Evolutionary conservation across 1,139 yeast genomes (phyloP), one percentile per base, ranked within the genome.

Genomic region (Hanseniaspora sp.): DNA sequence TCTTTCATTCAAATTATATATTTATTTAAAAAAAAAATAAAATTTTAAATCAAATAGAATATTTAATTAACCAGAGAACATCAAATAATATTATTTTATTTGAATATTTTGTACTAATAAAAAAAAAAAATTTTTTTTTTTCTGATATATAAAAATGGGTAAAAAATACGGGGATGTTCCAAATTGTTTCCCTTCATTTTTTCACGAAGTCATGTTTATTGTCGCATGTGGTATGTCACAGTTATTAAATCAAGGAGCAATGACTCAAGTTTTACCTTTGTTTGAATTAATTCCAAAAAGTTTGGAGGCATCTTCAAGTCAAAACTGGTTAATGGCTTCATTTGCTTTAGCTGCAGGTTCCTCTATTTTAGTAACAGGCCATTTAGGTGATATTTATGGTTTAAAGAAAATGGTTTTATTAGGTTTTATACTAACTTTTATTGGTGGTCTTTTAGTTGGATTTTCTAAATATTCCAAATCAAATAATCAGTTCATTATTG

Each of bases 261-360:
- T 66, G 0, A 61, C 63, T 1, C 69, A 67, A 55, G 60, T 67
- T 1, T 58, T 68, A 28, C 64, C 70, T 1, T 59, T 67, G 53
- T 67, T 69, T 67, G 66, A 68, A 46, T 56, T 59, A 1, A 53
- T 69, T 0, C 63, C 61, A 0, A 57, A 59, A 1, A 60, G 64
- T 2, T 65, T 69, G 45, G 48, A 59, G 0, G 59, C 68, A 18
- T 54, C 59, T 1, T 56, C 62, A 1, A 55, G 55, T 1, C 63
- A 73, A 58, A 73, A 75, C 2, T 78, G 83, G 83, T 73, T 77
- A 53, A 73, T 77, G 77, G 80, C 80, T 4, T 73, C 80, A 0
- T 77, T 74, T 60, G 78, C 82, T 0, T 63, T 78, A 52, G 76
- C 79, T 0, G 72, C 78, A n/a, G 82, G 82, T n/a, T 76, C 80